phyloP scores from a whole-genome alignment of 768 basidiomycete species.

The Chalciporus piperatus region DNA sequence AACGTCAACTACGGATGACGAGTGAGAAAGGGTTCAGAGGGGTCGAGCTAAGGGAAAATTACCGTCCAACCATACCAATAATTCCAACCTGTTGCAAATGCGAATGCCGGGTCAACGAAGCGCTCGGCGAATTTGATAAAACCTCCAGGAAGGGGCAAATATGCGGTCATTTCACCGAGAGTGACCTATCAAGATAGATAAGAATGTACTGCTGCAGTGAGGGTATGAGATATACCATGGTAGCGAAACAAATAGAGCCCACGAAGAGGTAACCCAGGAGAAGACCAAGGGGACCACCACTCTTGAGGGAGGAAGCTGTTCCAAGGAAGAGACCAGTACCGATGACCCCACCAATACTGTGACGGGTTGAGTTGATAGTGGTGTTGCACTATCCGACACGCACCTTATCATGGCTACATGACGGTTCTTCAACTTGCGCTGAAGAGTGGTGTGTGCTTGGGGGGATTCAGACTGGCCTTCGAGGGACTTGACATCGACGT shows the following conservation, averaged over 20 bases:
- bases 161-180: conserved; percentile 46
- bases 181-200: conserved; percentile 22
- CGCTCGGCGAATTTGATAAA: conserved; percentile 47
- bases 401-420: conserved; percentile 38
- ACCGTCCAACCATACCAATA: conserved; percentile 42
- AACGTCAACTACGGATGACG: conserved; percentile 19
- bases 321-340: conserved; percentile 41
- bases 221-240: conserved; percentile 30
- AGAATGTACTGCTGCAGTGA: neutral
- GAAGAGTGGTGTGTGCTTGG: conserved; percentile 9
- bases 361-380: neutral
- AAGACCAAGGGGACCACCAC: conserved; percentile 48
- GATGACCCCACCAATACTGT: conserved; percentile 37
- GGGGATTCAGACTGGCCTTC: conserved; percentile 7
- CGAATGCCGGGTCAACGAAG: conserved; percentile 44
- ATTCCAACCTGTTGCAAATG: conserved; percentile 44
- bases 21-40: conserved; percentile 4
- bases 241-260: conserved; percentile 36
- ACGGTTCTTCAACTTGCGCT: conserved; percentile 32
- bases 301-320: conserved; percentile 32
- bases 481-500: conserved; percentile 3
- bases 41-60: neutral
- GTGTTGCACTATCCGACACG: no score
- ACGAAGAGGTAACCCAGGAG: conserved; percentile 40
- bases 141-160: conserved; percentile 44